Evolutionary conservation across 805 yeast genomes (phyloP).

Genomic region (Cyberlindnera euphorbiae): DNA sequence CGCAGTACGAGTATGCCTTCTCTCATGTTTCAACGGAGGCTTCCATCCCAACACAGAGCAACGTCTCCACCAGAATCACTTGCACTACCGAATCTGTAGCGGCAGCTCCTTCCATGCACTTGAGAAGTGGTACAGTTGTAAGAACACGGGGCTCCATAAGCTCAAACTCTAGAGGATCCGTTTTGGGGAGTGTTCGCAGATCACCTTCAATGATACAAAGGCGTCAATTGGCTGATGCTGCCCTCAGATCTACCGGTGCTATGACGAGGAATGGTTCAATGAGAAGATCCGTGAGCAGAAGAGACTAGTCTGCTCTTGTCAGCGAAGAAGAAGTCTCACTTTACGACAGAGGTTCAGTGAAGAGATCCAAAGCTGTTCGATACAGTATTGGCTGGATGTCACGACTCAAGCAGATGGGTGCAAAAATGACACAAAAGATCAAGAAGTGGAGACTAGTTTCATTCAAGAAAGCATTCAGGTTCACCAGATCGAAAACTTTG

Average conservation of each 20-base stretch:
- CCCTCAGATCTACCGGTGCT: slow-evolving; percentile 1
- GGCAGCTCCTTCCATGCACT: not conserved
- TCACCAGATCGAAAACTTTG: slow-evolving; percentile 9
- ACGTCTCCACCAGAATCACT: slow-evolving; percentile 28
- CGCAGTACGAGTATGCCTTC: slow-evolving; percentile 2
- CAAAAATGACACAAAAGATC: slow-evolving; percentile 22
- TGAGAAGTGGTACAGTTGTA: slow-evolving; percentile 1
- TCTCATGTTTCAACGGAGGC: slow-evolving; percentile 3
- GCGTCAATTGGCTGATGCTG: slow-evolving; percentile 7
- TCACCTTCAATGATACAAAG: slow-evolving; percentile 7
- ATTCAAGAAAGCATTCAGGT: slow-evolving; percentile 17
- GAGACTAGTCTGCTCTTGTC: not conserved
- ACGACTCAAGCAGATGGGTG: slow-evolving; percentile 26
- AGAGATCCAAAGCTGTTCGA: slow-evolving; percentile 32
- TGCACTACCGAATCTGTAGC: slow-evolving; percentile 4
- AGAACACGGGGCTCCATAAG: slow-evolving; percentile 1
- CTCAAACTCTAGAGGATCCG: too few species aligned
- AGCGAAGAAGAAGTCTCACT: slow-evolving; percentile 16
- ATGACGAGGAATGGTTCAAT: not conserved
- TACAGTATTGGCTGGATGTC: slow-evolving; percentile 35
- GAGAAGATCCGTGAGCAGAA: too few species aligned
- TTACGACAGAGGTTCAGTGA: slow-evolving; percentile 22
- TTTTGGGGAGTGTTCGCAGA: slow-evolving; percentile 2
- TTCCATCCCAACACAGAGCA: slow-evolving; percentile 20
- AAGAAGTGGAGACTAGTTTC: slow-evolving; percentile 27